phyloP scores from a whole-genome alignment of 352 stramenopile species.

The Pythium sukuiense region DNA sequence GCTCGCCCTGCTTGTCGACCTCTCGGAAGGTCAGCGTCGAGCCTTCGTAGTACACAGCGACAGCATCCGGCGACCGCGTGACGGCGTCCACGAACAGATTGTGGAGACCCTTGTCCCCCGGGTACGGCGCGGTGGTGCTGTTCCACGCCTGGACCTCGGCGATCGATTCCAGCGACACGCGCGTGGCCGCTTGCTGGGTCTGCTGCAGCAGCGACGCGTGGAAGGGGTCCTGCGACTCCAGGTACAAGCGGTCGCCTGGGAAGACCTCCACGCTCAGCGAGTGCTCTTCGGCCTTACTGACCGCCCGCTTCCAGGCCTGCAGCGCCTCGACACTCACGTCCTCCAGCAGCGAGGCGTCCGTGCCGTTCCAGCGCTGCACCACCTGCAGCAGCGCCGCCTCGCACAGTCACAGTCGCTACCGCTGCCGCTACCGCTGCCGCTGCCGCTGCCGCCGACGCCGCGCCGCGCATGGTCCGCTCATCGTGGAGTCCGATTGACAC shows the following conservation, averaged over 20 bases:
- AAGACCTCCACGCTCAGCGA: constrained; percentile 48
- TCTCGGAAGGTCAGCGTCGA: constrained; percentile 66
- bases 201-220: constrained; percentile 36
- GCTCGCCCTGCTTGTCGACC: constrained; percentile 65
- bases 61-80: constrained; percentile 52
- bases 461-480: too few relatives aligned
- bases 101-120: constrained; percentile 74
- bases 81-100: constrained; percentile 78
- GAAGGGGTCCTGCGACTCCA: constrained; percentile 33
- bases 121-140: constrained; percentile 52
- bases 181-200: constrained; percentile 34
- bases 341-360: constrained; percentile 52
- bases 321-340: constrained; percentile 43
- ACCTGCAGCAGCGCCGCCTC: constrained; percentile 46
- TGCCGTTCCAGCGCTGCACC: constrained; percentile 57
- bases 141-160: constrained; percentile 55
- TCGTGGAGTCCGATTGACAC: too few relatives aligned
- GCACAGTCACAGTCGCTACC: too few relatives aligned
- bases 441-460: too few relatives aligned
- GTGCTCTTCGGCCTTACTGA: neutral
- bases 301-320: constrained; percentile 31
- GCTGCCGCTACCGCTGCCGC: too few relatives aligned
- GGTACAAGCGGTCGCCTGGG: constrained; percentile 60
- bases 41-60: constrained; percentile 76
- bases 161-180: constrained; percentile 45